A percentile compares a stretch with the other conserved stretches of the same genome.
phyloP scores from a whole-genome alignment of 2,329 filamentous ascomycete genomes.

The Coniochaeta sp. region DNA sequence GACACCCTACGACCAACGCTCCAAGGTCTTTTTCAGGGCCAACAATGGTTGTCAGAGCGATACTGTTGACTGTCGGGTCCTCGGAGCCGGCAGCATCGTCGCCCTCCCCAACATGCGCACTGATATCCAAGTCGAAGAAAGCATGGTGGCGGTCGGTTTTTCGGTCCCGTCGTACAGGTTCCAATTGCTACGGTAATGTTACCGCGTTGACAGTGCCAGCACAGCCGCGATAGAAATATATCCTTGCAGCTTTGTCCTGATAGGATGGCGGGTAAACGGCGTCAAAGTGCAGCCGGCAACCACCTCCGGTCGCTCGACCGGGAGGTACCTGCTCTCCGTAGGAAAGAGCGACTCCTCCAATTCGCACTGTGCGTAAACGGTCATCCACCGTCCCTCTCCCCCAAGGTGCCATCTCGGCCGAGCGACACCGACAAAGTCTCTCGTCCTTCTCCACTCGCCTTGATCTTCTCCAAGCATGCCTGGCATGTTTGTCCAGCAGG shows the following conservation, averaged over 20 bases:
- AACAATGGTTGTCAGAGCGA: slow-evolving; percentile 14
- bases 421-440: not conserved
- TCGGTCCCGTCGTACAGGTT: not conserved
- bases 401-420: not conserved
- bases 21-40: not conserved
- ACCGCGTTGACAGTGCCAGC: slow-evolving; percentile 1
- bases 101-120: not conserved
- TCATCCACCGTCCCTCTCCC: too few species aligned
- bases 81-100: not conserved
- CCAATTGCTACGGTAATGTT: not conserved
- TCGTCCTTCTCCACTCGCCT: too few species aligned
- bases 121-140: not conserved
- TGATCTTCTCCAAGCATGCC: not conserved
- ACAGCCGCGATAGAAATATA: slow-evolving; percentile 18
- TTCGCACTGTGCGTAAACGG: not conserved
- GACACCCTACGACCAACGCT: not conserved
- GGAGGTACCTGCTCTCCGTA: not conserved
- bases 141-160: not conserved
- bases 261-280: not conserved
- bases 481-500: not conserved
- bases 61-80: slow-evolving; percentile 14
- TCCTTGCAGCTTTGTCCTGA: not conserved
- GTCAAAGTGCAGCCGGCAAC: not conserved
- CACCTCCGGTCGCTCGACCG: too few species aligned
- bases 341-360: too few species aligned